Conservation (phyloP, 2,329 filamentous ascomycete genomes). For the Orbilia javanica region DNA sequence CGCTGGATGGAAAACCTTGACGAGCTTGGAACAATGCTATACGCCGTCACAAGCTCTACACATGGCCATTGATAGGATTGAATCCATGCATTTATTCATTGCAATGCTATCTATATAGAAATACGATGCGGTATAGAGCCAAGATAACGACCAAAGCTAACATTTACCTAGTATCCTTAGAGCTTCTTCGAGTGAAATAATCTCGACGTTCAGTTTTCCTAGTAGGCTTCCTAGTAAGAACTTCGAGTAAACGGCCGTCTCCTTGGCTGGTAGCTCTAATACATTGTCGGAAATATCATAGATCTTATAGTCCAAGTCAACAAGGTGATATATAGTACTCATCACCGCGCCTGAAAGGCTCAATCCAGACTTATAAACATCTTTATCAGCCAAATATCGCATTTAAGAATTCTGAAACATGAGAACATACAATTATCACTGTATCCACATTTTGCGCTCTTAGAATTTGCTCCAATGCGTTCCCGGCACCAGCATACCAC, state of each 20-base stretch:
- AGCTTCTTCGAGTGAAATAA: not conserved
- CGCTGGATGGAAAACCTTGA: slow-evolving; percentile 70
- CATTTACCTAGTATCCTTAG: not conserved
- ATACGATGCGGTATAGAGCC: no score
- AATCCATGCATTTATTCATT: slow-evolving; percentile 14
- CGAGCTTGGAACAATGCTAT: slow-evolving; percentile 71
- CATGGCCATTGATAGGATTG: slow-evolving; percentile 65
- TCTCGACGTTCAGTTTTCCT: not conserved
- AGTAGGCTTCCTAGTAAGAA: not conserved
- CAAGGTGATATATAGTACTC: not conserved
- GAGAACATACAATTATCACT: not conserved
- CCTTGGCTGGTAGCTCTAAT: not conserved
- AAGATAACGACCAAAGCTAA: not conserved
- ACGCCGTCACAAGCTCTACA: slow-evolving; percentile 68
- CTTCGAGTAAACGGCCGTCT: not conserved
- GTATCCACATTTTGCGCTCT: not conserved
- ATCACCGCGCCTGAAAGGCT: not conserved
- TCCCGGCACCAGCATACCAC: not conserved
- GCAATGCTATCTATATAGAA: not conserved
- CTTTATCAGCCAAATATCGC: not conserved
- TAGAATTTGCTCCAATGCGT: not conserved
- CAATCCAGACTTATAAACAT: not conserved
- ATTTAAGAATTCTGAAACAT: not conserved
- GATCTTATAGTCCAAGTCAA: not conserved
- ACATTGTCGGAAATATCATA: not conserved